Evolutionary conservation across 2,329 filamentous ascomycete species (phyloP).

Genomic region (Emericellopsis cladophorae): DNA sequence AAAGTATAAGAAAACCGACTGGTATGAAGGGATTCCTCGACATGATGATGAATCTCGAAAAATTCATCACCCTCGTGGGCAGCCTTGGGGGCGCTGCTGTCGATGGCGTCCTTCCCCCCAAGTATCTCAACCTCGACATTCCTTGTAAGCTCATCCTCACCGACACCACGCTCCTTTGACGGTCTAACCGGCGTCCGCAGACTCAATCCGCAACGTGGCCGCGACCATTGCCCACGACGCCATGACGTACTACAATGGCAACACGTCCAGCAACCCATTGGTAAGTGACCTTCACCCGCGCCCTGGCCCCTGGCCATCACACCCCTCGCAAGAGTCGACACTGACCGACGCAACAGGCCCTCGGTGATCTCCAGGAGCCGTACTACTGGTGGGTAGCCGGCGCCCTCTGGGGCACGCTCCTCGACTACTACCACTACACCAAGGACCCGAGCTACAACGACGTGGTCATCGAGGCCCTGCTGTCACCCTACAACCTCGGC

Average conservation of each 20-base stretch:
- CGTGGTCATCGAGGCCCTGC: conserved; percentile 43
- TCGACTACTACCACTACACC: conserved; percentile 59
- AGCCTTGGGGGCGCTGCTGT: conserved; percentile 9
- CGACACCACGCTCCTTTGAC: neutral
- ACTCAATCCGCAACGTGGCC: conserved; percentile 48
- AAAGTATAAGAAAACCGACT: no score
- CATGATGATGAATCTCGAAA: conserved; percentile 11
- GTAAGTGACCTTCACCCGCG: conserved; percentile 15
- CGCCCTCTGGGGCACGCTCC: conserved; percentile 52
- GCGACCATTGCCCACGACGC: conserved; percentile 46
- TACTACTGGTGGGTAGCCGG: conserved; percentile 61
- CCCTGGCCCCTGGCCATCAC: neutral
- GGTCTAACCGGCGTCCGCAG: conserved; percentile 20
- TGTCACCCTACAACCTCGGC: conserved; percentile 42
- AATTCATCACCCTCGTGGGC: conserved; percentile 9
- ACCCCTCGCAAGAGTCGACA: neutral
- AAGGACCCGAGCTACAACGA: conserved; percentile 49
- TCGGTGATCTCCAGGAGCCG: conserved; percentile 51
- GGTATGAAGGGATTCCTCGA: neutral
- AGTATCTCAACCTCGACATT: conserved; percentile 24
- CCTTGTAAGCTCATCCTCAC: conserved; percentile 14
- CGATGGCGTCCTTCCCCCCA: conserved; percentile 15
- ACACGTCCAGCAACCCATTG: conserved; percentile 35
- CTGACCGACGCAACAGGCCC: conserved; percentile 20
- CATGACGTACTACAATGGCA: conserved; percentile 54